phyloP scores from a whole-genome alignment of 768 basidiomycete species.

The Leccinum uliginosum region DNA sequence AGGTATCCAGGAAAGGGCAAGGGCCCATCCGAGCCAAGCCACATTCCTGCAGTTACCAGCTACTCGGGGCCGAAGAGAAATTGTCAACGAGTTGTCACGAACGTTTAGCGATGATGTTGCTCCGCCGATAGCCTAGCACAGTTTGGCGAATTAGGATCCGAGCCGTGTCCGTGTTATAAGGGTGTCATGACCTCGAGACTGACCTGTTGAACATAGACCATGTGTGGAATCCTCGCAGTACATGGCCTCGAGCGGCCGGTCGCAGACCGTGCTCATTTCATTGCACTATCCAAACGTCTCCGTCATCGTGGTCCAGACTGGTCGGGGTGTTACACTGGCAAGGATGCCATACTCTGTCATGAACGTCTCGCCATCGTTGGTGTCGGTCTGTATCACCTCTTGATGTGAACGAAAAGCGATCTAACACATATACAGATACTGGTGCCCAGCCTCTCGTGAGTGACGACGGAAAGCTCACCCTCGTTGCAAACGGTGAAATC shows the following conservation, averaged over 20 bases:
- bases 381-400: constrained; percentile 61
- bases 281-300: constrained; percentile 84
- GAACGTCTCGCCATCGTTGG: constrained; percentile 98
- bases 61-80: neutral
- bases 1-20: neutral
- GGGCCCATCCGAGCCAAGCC: no score
- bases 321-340: constrained; percentile 92
- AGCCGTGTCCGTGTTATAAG: neutral
- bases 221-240: constrained; percentile 92
- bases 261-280: constrained; percentile 64
- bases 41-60: no score
- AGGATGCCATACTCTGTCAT: constrained; percentile 80
- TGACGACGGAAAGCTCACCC: constrained; percentile 76
- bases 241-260: constrained; percentile 74
- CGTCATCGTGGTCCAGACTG: constrained; percentile 97
- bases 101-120: neutral
- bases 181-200: neutral
- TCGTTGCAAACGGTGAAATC: constrained; percentile 98
- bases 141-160: neutral
- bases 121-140: neutral
- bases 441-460: constrained; percentile 93
- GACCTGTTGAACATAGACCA: constrained; percentile 27
- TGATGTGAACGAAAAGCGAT: neutral
- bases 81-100: neutral
- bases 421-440: constrained; percentile 57